A percentile compares a stretch with the other conserved stretches of the same genome.
These are phyloP conservation scores for Pyrenula aspistea DNA, from an alignment of 495 filamentous ascomycete genomes.

Conservation along the genomic window DNA sequence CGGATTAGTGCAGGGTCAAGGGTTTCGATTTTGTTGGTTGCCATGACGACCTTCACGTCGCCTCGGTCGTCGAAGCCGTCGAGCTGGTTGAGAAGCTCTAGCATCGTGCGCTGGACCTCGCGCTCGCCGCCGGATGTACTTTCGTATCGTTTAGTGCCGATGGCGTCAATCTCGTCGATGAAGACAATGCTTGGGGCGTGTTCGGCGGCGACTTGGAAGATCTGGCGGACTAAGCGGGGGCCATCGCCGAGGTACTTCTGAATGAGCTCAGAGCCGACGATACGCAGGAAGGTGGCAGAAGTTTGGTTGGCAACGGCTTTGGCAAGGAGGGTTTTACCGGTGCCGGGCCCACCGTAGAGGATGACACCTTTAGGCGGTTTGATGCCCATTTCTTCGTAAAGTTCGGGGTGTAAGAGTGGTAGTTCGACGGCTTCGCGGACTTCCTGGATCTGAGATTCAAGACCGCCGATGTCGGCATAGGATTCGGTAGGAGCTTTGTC, in stretches of 20 bases:
- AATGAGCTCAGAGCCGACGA: conserved; percentile 94
- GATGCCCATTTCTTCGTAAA: conserved; percentile 99
- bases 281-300: conserved; percentile 93
- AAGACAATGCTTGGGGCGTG: conserved; percentile 97
- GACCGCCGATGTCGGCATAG: conserved; percentile 95
- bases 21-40: conserved; percentile 99
- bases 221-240: conserved; percentile 84
- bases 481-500: conserved; percentile 98
- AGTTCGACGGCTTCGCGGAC: conserved; percentile 95
- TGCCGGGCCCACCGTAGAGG: conserved; percentile 93
- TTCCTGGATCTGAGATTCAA: conserved; percentile 94
- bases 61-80: conserved; percentile 98
- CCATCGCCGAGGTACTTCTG: conserved; percentile 99
- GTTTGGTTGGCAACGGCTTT: conserved; percentile 99
- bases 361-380: conserved; percentile 99
- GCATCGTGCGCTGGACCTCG: conserved; percentile 96
- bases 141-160: conserved; percentile 98
- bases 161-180: conserved; percentile 99
- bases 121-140: conserved; percentile 94
- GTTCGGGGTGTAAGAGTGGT: conserved; percentile 87
- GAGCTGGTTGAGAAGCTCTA: conserved; percentile 95
- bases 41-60: conserved; percentile 99
- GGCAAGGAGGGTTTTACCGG: conserved; percentile 91
- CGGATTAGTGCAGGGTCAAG: conserved; percentile 93
- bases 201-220: conserved; percentile 96